phyloP scores from a whole-genome alignment of 139 green algal genomes.

The Picochlorum sp. region DNA sequence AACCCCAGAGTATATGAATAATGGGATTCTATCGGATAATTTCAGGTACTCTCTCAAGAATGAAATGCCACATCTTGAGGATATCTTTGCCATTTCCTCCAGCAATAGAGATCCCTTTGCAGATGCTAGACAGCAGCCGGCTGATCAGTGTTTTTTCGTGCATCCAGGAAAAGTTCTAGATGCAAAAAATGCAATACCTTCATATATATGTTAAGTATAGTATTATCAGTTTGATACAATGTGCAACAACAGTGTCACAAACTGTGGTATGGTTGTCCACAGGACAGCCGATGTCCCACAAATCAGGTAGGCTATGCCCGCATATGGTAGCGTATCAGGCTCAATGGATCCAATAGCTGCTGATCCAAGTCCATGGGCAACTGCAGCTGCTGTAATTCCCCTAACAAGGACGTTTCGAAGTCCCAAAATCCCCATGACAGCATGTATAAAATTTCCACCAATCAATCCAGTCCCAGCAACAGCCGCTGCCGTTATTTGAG shows the following conservation, averaged over 20 bases:
- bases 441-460: slow-evolving; percentile 61
- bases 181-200: slow-evolving; percentile 1
- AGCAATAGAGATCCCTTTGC: no score
- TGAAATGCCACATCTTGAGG: slow-evolving; percentile 48
- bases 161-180: not conserved
- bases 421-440: slow-evolving; percentile 42
- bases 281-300: slow-evolving; percentile 73
- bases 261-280: slow-evolving; percentile 41
- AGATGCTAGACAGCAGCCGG: no score
- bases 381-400: slow-evolving; percentile 64
- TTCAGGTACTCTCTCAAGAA: slow-evolving; percentile 52
- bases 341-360: slow-evolving; percentile 58
- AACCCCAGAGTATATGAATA: no score
- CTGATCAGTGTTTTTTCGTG: no score
- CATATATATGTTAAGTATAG: slow-evolving; percentile 4
- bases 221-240: slow-evolving; percentile 34
- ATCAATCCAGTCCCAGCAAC: slow-evolving; percentile 72
- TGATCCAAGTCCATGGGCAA: slow-evolving; percentile 73
- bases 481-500: slow-evolving; percentile 66
- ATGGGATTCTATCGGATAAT: slow-evolving; percentile 2
- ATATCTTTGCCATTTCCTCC: no score
- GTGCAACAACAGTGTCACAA: slow-evolving; percentile 37
- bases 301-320: slow-evolving; percentile 71
- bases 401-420: slow-evolving; percentile 73
- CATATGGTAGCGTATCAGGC: slow-evolving; percentile 80